A percentile compares a stretch with the other conserved stretches of the same genome.
These are phyloP conservation scores for Diatrype stigma DNA, from an alignment of 2,329 filamentous ascomycete genomes.

Conservation along the genomic window DNA sequence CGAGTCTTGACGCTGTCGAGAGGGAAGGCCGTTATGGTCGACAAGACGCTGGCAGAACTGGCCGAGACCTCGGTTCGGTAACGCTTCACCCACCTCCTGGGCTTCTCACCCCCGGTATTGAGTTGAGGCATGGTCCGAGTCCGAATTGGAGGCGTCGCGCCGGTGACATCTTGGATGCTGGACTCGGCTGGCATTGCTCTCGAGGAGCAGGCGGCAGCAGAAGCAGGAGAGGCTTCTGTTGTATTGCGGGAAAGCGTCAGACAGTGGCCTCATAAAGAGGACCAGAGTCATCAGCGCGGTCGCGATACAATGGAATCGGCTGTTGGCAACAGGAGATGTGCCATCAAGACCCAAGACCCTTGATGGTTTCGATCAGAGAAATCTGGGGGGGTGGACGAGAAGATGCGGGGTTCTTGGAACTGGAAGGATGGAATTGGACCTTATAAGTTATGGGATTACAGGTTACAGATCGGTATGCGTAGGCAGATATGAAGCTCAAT, in stretches of 20 bases:
- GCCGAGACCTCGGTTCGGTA: constrained; percentile 81
- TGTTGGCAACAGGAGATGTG: constrained; percentile 45
- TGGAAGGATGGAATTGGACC: not conserved
- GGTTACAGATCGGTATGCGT: not conserved
- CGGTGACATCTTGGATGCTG: constrained; percentile 38
- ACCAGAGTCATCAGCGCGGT: constrained; percentile 58
- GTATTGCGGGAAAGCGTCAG: constrained; percentile 40
- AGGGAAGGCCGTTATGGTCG: constrained; percentile 76
- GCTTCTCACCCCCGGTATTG: constrained; percentile 27
- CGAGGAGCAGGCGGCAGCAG: constrained; percentile 17
- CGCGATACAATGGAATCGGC: constrained; percentile 45
- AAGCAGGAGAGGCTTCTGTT: constrained; percentile 17
- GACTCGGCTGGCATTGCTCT: constrained; percentile 36
- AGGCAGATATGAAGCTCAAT: not conserved
- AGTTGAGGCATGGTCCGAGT: constrained; percentile 41
- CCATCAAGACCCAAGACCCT: constrained; percentile 47
- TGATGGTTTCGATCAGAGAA: not conserved
- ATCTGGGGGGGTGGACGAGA: not conserved
- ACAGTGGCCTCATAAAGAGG: constrained; percentile 46
- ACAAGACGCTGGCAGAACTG: constrained; percentile 71
- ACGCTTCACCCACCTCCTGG: constrained; percentile 59
- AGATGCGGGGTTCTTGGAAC: constrained; percentile 2
- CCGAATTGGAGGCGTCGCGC: constrained; percentile 30
- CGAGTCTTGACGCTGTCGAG: constrained; percentile 87
- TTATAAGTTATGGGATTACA: not conserved